Evolutionary conservation across 2,329 filamentous ascomycete genomes (phyloP), one percentile per base, ranked within the genome.

Genomic region (Neophaeococcomyces mojaviensis): DNA sequence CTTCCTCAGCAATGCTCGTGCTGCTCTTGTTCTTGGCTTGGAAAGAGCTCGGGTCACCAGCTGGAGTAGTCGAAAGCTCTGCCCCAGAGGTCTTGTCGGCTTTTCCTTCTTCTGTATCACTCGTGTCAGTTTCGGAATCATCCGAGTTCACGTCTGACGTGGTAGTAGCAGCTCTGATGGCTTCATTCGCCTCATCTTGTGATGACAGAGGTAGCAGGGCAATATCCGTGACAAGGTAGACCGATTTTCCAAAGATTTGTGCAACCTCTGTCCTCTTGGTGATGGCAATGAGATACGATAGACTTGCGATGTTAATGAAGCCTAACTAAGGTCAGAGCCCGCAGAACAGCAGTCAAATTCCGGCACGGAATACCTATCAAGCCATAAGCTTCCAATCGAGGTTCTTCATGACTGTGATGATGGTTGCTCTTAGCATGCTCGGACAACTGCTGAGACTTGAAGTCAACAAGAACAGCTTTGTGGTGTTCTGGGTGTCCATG

Each of bases 151-250:
- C 12, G 15, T 39, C 15, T 31, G 48, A 19, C 48, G 47, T 18
- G 47, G 40, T 10, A 16, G 48, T 8, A 26, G 46, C 49, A 19
- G 50, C 76, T 2, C 68, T 65, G 48, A 97, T 84, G 7, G 87
- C 84, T 22, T 77, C 75, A 50, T 79, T 74, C 3, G 90, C 89
- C 35, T 94, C 87, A 33, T 66, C 63, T 58, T 83, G 82, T 4
- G 85, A 90, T 2, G 82, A 78, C 44, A 92, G 81, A 1, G 92
- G 92, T 4, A 94, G 94, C n/a, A 97, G 71, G 5, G 88, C 84
- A 26, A 97, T 86, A 56, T 94, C 87, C 35, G 85, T 92, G 49
- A 96, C 79, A 32, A 88, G 82, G 64, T 94, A 98, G 46, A 97
- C 72, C 0, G 89, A 83, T 46, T 78, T 82, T 4, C 87, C 88